These are phyloP conservation scores for Vitis hybrid DNA, from an alignment of 177 flowering plant genomes.

Conservation along the genomic window DNA sequence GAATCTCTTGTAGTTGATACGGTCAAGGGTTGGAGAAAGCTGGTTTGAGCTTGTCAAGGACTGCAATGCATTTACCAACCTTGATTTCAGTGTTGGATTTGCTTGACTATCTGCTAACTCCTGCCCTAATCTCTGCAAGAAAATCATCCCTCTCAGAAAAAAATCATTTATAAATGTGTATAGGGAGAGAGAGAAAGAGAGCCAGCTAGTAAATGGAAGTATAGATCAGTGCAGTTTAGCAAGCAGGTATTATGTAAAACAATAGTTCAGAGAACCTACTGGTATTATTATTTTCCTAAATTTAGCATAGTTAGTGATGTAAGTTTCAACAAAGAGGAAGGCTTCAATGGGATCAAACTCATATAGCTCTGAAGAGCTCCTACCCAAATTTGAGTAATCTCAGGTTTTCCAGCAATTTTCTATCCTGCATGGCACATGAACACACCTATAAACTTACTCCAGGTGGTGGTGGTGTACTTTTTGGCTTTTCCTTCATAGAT, in stretches of 20 bases:
- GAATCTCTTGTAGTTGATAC: slow-evolving; percentile 70
- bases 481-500: no score
- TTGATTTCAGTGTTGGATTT: slow-evolving; percentile 47
- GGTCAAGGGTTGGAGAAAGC: slow-evolving; percentile 69
- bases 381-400: neutral
- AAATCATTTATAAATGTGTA: neutral
- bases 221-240: no score
- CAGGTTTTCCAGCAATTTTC: neutral
- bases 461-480: no score
- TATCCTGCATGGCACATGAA: no score
- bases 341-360: neutral
- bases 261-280: no score
- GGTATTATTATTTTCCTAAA: no score
- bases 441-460: no score
- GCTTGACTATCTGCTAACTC: slow-evolving; percentile 73
- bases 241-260: no score
- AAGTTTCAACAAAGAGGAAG: neutral
- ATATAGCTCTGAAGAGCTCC: neutral
- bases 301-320: no score
- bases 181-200: no score
- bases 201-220: no score
- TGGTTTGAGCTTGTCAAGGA: slow-evolving; percentile 75
- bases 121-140: slow-evolving; percentile 61
- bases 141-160: neutral
- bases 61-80: slow-evolving; percentile 75